Evolutionary conservation across 352 stramenopile genomes (phyloP).

Genomic region (Peronospora tabacina): DNA sequence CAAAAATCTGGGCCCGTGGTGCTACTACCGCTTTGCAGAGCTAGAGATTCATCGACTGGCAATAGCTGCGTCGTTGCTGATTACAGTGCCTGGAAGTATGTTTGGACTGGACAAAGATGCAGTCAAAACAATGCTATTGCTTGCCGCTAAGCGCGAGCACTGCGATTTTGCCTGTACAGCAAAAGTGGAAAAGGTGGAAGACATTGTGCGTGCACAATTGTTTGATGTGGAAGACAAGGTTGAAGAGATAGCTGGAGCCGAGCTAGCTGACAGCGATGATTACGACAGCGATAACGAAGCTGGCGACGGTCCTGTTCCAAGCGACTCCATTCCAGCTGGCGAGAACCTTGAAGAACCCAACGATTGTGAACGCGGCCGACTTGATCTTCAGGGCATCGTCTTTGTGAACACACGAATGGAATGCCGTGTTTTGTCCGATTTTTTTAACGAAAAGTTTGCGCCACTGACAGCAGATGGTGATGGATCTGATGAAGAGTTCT

Average conservation of each 20-base stretch:
- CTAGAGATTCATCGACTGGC: slow-evolving; percentile 65
- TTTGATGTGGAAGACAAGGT: slow-evolving; percentile 19
- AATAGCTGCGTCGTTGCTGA: slow-evolving; percentile 40
- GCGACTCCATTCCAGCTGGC: neutral
- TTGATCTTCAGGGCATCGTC: slow-evolving; percentile 65
- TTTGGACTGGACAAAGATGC: slow-evolving; percentile 52
- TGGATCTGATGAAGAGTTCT: slow-evolving; percentile 13
- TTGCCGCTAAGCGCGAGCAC: slow-evolving; percentile 28
- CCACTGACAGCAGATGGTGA: neutral
- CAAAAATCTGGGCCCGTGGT: slow-evolving; percentile 63
- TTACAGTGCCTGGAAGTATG: slow-evolving; percentile 46
- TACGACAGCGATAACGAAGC: slow-evolving; percentile 30
- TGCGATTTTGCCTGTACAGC: slow-evolving; percentile 46
- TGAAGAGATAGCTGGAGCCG: slow-evolving; percentile 14
- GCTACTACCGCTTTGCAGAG: slow-evolving; percentile 63
- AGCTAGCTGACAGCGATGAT: slow-evolving; percentile 20
- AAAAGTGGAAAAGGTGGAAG: slow-evolving; percentile 52
- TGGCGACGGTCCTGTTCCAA: neutral
- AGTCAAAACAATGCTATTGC: slow-evolving; percentile 40
- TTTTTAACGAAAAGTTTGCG: slow-evolving; percentile 58
- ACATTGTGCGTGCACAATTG: slow-evolving; percentile 38
- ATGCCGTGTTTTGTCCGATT: slow-evolving; percentile 72
- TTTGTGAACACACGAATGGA: slow-evolving; percentile 81
- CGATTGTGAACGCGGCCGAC: neutral
- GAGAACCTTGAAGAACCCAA: slow-evolving; percentile 1